Conservation (phyloP, 352 stramenopile species). For the Pythium phragmitis region DNA sequence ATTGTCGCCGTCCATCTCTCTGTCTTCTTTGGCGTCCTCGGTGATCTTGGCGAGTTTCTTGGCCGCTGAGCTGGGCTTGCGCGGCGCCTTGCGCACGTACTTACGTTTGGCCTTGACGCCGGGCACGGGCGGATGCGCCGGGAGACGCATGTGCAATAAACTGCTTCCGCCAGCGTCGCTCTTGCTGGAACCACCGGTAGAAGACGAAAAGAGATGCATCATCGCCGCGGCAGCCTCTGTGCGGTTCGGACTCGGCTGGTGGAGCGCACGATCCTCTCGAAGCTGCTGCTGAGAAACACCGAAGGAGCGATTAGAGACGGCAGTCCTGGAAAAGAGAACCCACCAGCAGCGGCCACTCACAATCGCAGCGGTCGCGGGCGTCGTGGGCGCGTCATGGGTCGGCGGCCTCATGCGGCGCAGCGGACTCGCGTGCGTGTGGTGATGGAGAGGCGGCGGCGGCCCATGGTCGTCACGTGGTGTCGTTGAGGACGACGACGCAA, state of each 20-base stretch:
- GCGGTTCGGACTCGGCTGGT: constrained; percentile 74
- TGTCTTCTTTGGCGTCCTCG: constrained; percentile 20
- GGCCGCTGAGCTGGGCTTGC: constrained; percentile 28
- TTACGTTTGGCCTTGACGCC: constrained; percentile 50
- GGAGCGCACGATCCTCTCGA: constrained; percentile 30
- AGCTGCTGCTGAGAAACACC: constrained; percentile 1
- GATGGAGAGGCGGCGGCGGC: constrained; percentile 17
- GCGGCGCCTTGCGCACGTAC: constrained; percentile 58
- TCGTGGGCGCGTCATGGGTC: constrained; percentile 17
- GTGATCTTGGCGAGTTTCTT: constrained; percentile 52
- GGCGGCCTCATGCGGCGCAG: constrained; percentile 19
- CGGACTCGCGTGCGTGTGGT: constrained; percentile 25
- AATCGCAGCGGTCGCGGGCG: constrained; percentile 16
- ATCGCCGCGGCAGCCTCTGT: constrained; percentile 76
- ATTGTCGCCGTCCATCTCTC: constrained; percentile 9
- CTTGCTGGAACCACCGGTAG: constrained; percentile 9
- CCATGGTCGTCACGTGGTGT: background rate
- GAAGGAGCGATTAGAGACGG: background rate
- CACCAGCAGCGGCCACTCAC: constrained; percentile 5
- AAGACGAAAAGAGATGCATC: constrained; percentile 72
- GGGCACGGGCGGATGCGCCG: constrained; percentile 20
- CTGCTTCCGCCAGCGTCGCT: constrained; percentile 20
- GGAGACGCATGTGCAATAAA: constrained; percentile 16
- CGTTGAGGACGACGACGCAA: background rate
- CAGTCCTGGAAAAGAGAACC: background rate